Base-by-base conservation (phyloP, 768 basidiomycete genomes). In the Calocera cornea region DNA sequence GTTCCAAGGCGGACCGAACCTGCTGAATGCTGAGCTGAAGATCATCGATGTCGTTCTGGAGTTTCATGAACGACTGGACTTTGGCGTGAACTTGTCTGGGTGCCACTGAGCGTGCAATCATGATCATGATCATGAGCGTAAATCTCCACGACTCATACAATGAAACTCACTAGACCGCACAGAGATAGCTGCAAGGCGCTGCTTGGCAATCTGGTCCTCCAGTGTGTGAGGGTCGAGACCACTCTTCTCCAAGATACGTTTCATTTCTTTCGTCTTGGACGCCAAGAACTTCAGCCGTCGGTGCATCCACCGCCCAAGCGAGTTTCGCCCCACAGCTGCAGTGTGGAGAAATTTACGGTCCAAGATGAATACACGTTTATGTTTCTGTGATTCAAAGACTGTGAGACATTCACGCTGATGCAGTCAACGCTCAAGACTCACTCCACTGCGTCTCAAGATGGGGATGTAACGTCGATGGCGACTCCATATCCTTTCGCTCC, bases 401-500 rank as follows among this genome's bases (percentile, higher is more conserved):
- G 16, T 27, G 7, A 31, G 29, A 17, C 2, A 5, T 11, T 2
- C 54, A 22, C n/a, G 10, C 34, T 49, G 34, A 27, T 16, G 31
- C 34, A 5, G 38, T 11, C 2, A 36, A 7, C 7, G 38, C 33
- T 19, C 2, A 64, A 34, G 16, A 68, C 69, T 10, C 40, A 69
- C 69, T 34, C 67, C 69, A 33, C 49, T 64, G 2, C 68, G 31
- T 10, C 69, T 36, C 11, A 67, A 36, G 34, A 29, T n/a, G 10
- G 67, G 38, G 33, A 69, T 65, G 12, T 68, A 29, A 5, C 24
- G 31, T 14, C 65, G 29, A 8, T 68, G 17, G 2, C 27, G 17
- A 34, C 66, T 67, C 69, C 69, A 69, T n/a, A 69, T 41, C 24
- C 67, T 63, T 38, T 69, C 69, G 34, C 69, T 68, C 1, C 69